Base-by-base conservation (phyloP, 768 basidiomycete species). In the Podaxis mareebaensis region DNA sequence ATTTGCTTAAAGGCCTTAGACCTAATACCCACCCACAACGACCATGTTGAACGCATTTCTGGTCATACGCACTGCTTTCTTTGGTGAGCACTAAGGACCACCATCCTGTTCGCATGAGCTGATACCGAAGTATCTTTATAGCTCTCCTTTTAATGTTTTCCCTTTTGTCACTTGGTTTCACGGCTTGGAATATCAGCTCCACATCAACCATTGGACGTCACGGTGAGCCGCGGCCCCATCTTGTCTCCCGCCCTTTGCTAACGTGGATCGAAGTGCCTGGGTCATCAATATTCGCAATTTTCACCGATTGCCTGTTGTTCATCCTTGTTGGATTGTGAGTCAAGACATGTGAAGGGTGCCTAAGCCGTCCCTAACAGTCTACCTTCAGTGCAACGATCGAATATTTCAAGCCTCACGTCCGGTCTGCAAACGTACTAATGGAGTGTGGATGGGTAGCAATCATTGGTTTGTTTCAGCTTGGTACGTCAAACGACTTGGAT, bases 371-470 rank as follows among this genome's bases (percentile, higher is more conserved):
- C 39, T 58, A 15, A 28, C 36, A 4, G 30, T 46, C 26, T 8
- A 28, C 40, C 42, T 42, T 24, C 64, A 79, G 81, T 61, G 74
- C 78, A 46, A 66, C 80, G 46, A 72, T 76, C 8, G 79, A 81
- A 60, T 52, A 77, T 1, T 68, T 82, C 30, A 66, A 74, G 59
- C 71, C 76, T 7, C 72, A 68, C 42, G 71, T 73, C 3, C 79
- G 71, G 59, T 78, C 78, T 24, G 79, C 82, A 17, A 74, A 74
- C 30, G 77, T 85, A 40, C 68, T 77, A 55, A 71, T 83, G 30
- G 89, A 91, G 69, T 87, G 84, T 66, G 68, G 64, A 17, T 90
- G 88, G 87, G 79, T 84, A 6, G 78, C 73, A 6, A 62, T 83
- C 10, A 70, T 85, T 65, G 79, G 81, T 63, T 57, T 79, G 5